Evolutionary conservation across 306 rosid genomes (phyloP).

Genomic region (Oemleria cerasiformis): DNA sequence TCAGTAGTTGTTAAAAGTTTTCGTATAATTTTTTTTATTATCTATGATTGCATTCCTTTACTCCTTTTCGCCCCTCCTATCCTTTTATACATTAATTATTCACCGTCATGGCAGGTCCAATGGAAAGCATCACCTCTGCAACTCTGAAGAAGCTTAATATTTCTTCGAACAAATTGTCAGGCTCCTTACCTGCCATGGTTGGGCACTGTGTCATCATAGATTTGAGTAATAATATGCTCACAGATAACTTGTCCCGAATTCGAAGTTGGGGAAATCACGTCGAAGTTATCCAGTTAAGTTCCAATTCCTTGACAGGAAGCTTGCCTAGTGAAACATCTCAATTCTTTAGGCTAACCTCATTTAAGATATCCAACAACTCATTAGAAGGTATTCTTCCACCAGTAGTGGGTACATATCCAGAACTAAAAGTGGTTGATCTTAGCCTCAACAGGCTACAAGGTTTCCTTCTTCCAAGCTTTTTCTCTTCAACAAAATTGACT

Average conservation of each 20-base stretch:
- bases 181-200: constrained; percentile 61
- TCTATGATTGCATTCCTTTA: neutral
- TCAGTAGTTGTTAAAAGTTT: neutral
- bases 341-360: constrained; percentile 55
- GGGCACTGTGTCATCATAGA: constrained; percentile 64
- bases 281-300: constrained; percentile 62
- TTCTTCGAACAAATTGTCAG: constrained; percentile 70
- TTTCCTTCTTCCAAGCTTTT: constrained; percentile 47
- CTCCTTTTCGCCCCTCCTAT: neutral
- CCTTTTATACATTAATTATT: neutral
- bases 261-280: constrained; percentile 74
- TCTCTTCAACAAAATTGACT: constrained; percentile 58
- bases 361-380: constrained; percentile 59
- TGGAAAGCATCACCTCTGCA: constrained; percentile 65
- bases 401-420: constrained; percentile 58
- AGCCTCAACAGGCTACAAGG: constrained; percentile 69
- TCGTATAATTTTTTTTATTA: neutral
- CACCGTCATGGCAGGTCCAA: constrained; percentile 53
- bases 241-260: constrained; percentile 60
- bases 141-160: constrained; percentile 69
- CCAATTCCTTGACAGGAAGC: constrained; percentile 58
- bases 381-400: constrained; percentile 66
- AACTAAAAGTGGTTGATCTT: constrained; percentile 60
- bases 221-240: constrained; percentile 65
- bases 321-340: constrained; percentile 51